Evolutionary conservation across 345 rosid genomes (phyloP).

Genomic region (Ceriops zippeliana): DNA sequence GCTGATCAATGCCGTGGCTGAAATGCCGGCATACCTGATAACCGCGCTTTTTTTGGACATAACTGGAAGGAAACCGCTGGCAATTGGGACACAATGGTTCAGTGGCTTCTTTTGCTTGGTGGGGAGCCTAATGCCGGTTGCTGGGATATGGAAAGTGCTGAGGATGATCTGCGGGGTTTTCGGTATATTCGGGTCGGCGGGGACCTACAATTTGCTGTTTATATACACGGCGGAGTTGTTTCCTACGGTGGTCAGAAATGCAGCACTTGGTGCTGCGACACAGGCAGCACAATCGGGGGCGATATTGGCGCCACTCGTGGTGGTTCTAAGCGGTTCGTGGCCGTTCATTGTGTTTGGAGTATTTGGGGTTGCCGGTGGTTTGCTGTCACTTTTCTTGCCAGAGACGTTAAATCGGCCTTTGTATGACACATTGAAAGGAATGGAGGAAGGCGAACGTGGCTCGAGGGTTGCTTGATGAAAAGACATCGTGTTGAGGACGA

Average conservation of each 20-base stretch:
- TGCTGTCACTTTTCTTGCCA: constrained; percentile 73
- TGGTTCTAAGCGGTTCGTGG: constrained; percentile 59
- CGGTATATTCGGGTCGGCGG: constrained; percentile 87
- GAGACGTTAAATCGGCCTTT: constrained; percentile 79
- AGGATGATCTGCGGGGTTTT: constrained; percentile 68
- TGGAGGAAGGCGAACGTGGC: constrained; percentile 53
- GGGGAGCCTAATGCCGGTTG: constrained; percentile 40
- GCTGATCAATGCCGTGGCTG: constrained; percentile 68
- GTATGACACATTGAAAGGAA: constrained; percentile 79
- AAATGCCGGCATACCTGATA: constrained; percentile 76
- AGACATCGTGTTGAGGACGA: too few species aligned
- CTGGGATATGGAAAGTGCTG: constrained; percentile 57
- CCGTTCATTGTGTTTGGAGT: constrained; percentile 69
- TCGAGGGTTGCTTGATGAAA: neutral
- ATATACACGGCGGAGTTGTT: constrained; percentile 84
- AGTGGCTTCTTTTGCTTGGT: constrained; percentile 66
- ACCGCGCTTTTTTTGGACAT: constrained; percentile 66
- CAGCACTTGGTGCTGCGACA: constrained; percentile 77
- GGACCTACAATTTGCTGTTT: constrained; percentile 76
- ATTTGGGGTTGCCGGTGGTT: constrained; percentile 65
- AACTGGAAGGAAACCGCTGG: constrained; percentile 76
- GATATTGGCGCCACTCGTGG: constrained; percentile 80
- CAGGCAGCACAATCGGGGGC: constrained; percentile 91
- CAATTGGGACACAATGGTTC: constrained; percentile 75
- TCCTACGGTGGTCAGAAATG: constrained; percentile 90